Base-by-base conservation (phyloP, 2,329 filamentous ascomycete species). In the Zasmidium cellare region DNA sequence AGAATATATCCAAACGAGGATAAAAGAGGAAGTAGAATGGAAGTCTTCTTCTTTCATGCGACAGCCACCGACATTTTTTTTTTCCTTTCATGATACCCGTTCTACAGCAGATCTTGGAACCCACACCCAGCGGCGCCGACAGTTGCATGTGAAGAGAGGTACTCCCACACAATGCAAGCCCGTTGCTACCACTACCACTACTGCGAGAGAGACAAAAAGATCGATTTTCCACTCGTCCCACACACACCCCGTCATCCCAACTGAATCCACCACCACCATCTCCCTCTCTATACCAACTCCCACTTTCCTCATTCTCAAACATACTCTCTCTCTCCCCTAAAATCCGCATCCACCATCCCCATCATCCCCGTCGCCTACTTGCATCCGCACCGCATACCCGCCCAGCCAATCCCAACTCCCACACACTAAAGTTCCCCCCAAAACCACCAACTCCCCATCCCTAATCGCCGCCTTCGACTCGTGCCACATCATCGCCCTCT, bases 401-500 rank as follows among this genome's bases (percentile, higher is more conserved):
- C 28, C n/a, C 35, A 16, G 11, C 35, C 35, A 41, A 11, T 28
- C 25, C 5, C 25, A 28, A 6, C 25, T 28, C 25, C 25, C n/a
- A n/a, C n/a, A n/a, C n/a, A n/a, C n/a, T n/a, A n/a, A n/a, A 31
- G 28, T 18, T 41, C 35, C 35, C 35, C 35, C 35, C 16, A 6
- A 5, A 41, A 41, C 11, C 35, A 9, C 3, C 35, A 41, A 18
- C 3, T 41, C 35, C 6, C 35, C 16, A 41, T 14, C 12, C 35
- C 7, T 41, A 18, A 16, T 14, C 7, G 5, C 35, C 16, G 35
- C 35, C 12, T 18, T 49, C 23, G 9, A 49, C 47, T 25, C 22
- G 47, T 49, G 47, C 47, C 47, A 49, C 20, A n/a, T 49, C 47
- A 49, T 47, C 47, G 47, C 47, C 16, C n/a, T 28, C 23, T 49